These are phyloP conservation scores for Chytriomyces confervae DNA, from an alignment of 192 early-diverging fungal species.

Conservation along the genomic window DNA sequence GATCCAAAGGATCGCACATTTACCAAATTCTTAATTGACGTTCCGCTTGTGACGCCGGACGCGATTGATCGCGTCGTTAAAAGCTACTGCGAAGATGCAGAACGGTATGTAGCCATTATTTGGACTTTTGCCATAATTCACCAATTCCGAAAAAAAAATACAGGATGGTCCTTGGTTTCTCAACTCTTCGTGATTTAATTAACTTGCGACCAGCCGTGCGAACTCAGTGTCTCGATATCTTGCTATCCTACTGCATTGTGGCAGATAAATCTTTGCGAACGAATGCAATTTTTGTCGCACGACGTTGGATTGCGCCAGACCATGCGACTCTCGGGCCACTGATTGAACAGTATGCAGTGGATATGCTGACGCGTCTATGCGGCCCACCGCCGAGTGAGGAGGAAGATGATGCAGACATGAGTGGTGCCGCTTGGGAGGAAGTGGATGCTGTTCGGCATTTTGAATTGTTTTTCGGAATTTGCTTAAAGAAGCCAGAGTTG, in stretches of 20 bases:
- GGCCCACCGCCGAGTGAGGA: conserved; percentile 6
- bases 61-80: conserved; percentile 65
- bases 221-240: conserved; percentile 54
- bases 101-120: conserved; percentile 41
- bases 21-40: conserved; percentile 77
- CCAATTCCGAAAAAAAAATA: conserved; percentile 35
- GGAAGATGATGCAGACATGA: conserved; percentile 34
- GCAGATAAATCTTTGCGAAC: conserved; percentile 55
- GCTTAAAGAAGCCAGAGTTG: conserved; percentile 73
- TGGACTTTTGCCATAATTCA: not conserved
- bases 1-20: conserved; percentile 74
- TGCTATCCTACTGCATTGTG: conserved; percentile 61
- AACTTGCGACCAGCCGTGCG: conserved; percentile 61
- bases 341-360: conserved; percentile 58
- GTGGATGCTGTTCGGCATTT: conserved; percentile 69
- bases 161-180: conserved; percentile 62
- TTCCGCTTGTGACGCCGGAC: conserved; percentile 68
- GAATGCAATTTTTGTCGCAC: conserved; percentile 65
- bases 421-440: conserved; percentile 54
- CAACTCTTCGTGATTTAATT: conserved; percentile 67
- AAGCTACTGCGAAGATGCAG: conserved; percentile 69
- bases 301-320: conserved; percentile 64
- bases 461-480: conserved; percentile 80
- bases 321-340: conserved; percentile 46
- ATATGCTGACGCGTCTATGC: conserved; percentile 1